These are phyloP conservation scores for Clavispora asparagi DNA, from an alignment of 805 yeast genomes.

Conservation along the genomic window DNA sequence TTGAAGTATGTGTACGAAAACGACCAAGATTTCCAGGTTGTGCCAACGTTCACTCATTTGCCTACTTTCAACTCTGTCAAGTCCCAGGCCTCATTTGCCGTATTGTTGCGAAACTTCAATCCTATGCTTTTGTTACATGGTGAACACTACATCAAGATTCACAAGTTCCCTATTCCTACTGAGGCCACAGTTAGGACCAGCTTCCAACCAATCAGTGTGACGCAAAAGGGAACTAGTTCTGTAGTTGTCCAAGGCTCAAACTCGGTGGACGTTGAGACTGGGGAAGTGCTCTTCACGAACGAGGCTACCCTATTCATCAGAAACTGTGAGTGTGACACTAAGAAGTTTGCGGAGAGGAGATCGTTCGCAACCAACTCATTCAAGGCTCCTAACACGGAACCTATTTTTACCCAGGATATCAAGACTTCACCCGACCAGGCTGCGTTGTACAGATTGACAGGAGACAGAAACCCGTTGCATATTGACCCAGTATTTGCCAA, in stretches of 20 bases:
- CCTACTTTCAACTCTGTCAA: conserved; percentile 68
- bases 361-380: conserved; percentile 61
- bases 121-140: conserved; percentile 91
- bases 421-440: conserved; percentile 71
- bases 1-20: conserved; percentile 77
- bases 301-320: conserved; percentile 83
- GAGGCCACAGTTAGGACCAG: conserved; percentile 58
- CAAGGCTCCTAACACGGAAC: conserved; percentile 52
- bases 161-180: conserved; percentile 74
- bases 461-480: conserved; percentile 93
- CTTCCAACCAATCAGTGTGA: conserved; percentile 62
- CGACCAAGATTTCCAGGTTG: conserved; percentile 68
- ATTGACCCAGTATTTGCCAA: conserved; percentile 88
- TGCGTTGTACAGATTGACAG: conserved; percentile 83
- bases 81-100: conserved; percentile 52
- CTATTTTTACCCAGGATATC: conserved; percentile 61
- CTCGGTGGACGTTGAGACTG: conserved; percentile 61
- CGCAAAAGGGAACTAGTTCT: conserved; percentile 85
- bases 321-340: conserved; percentile 58
- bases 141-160: conserved; percentile 82
- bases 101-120: conserved; percentile 73
- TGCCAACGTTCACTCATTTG: conserved; percentile 88
- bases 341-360: conserved; percentile 43
- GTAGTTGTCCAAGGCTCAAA: conserved; percentile 69
- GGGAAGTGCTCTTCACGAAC: conserved; percentile 69